Percentiles rank a stretch among this genome's conserved stretches.
Evolutionary conservation across 208 protist species (phyloP).

Genomic region (Sergeia podlipaevii): DNA sequence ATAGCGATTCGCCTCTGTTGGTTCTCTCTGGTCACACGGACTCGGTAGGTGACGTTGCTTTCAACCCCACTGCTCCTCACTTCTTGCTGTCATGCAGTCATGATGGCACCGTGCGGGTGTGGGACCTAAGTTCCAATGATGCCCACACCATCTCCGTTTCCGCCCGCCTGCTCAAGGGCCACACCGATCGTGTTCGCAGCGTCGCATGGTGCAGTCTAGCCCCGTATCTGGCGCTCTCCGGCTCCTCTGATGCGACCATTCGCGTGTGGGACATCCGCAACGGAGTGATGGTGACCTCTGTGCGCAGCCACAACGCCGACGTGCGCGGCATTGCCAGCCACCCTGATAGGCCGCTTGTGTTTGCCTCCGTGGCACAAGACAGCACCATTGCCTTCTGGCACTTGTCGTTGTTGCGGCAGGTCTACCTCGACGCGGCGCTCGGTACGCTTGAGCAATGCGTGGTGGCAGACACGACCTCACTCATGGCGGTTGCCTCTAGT

Average conservation of each 20-base stretch:
- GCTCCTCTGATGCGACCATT: slow-evolving; percentile 76
- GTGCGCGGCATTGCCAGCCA: slow-evolving; percentile 78
- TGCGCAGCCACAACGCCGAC: slow-evolving; percentile 86
- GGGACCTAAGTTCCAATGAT: slow-evolving; percentile 71
- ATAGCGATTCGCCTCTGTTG: slow-evolving; percentile 33
- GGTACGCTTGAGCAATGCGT: slow-evolving; percentile 53
- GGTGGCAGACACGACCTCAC: slow-evolving; percentile 40
- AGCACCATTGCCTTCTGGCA: slow-evolving; percentile 86
- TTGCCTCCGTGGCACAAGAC: slow-evolving; percentile 89
- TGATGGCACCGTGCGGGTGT: slow-evolving; percentile 89
- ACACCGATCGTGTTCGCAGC: slow-evolving; percentile 62
- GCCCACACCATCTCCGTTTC: slow-evolving; percentile 64
- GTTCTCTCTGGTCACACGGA: slow-evolving; percentile 76
- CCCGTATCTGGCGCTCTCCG: slow-evolving; percentile 81
- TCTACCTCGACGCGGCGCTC: slow-evolving; percentile 68
- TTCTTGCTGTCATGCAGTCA: slow-evolving; percentile 82
- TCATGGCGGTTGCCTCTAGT: slow-evolving; percentile 36
- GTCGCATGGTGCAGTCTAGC: slow-evolving; percentile 83
- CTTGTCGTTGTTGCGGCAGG: slow-evolving; percentile 57
- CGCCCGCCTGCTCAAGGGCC: slow-evolving; percentile 69
- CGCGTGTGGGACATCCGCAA: slow-evolving; percentile 89
- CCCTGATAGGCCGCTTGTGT: slow-evolving; percentile 83
- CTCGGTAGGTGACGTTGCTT: slow-evolving; percentile 71
- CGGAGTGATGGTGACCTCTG: slow-evolving; percentile 44
- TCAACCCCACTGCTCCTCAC: slow-evolving; percentile 60